These are phyloP conservation scores for Cryptosporidium canis DNA, from an alignment of 169 alveolate species.

Conservation along the genomic window DNA sequence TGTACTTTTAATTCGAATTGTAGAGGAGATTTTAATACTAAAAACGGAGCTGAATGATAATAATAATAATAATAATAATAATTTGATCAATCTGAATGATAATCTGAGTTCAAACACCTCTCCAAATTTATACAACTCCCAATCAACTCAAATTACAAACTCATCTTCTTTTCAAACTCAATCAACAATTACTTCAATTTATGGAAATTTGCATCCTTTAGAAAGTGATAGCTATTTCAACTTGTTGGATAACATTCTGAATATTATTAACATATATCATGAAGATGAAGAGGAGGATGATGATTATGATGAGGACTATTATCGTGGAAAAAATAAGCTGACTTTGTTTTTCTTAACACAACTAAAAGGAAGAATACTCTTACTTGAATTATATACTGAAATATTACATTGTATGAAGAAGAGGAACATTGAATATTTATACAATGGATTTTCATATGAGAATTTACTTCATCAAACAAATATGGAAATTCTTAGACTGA, in stretches of 20 bases:
- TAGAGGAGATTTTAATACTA: neutral
- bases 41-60: neutral
- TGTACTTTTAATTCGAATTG: neutral
- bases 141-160: conserved; percentile 39
- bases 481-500: conserved; percentile 11
- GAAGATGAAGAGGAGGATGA: conserved; percentile 15
- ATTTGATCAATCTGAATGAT: no score
- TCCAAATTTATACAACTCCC: neutral
- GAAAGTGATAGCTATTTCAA: neutral
- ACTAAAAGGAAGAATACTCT: conserved; percentile 47
- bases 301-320: neutral
- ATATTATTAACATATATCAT: neutral
- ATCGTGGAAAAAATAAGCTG: conserved; percentile 1
- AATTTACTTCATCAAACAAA: conserved; percentile 8
- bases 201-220: neutral
- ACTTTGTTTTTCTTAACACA: neutral
- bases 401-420: neutral
- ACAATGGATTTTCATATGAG: neutral
- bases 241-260: conserved; percentile 8
- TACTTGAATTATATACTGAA: conserved; percentile 1
- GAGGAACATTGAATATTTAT: neutral
- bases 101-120: neutral
- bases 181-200: conserved; percentile 41
- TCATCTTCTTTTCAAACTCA: conserved; percentile 46
- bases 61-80: neutral